These are phyloP conservation scores for Nannochloropsis gaditana DNA, from an alignment of 108 stramenopile species.

Conservation along the genomic window DNA sequence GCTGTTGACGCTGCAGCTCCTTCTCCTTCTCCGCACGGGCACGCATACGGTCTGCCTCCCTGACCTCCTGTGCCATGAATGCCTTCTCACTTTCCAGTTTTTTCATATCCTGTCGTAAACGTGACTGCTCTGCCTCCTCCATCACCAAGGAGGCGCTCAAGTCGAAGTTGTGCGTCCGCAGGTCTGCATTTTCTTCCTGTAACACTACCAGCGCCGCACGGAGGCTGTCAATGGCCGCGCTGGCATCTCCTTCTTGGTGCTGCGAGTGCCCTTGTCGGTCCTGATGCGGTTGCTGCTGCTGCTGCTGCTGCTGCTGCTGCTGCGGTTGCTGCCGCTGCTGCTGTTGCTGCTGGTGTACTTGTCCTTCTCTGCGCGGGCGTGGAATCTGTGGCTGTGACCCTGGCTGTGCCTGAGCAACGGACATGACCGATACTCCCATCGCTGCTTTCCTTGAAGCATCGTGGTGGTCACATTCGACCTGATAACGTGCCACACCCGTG, in stretches of 20 bases:
- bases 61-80: neutral
- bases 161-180: constrained; percentile 14
- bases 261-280: neutral
- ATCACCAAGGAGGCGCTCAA: constrained; percentile 14
- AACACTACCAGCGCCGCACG: constrained; percentile 2
- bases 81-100: neutral
- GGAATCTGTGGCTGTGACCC: too few species aligned
- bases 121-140: constrained; percentile 5
- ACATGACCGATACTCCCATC: too few species aligned
- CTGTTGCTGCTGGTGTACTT: neutral
- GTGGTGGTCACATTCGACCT: neutral
- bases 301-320: neutral
- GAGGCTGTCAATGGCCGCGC: neutral
- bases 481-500: neutral
- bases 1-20: neutral
- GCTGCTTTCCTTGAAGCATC: too few species aligned
- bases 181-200: constrained; percentile 6
- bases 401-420: too few species aligned
- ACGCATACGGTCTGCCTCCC: constrained; percentile 19
- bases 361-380: neutral
- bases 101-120: neutral
- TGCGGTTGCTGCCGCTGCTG: neutral
- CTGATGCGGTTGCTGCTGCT: neutral
- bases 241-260: neutral
- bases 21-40: neutral